Percentiles rank a stretch among this genome's conserved stretches.
These are phyloP conservation scores for Fusarium sp. DNA, from an alignment of 2,329 filamentous ascomycete species.

Conservation along the genomic window DNA sequence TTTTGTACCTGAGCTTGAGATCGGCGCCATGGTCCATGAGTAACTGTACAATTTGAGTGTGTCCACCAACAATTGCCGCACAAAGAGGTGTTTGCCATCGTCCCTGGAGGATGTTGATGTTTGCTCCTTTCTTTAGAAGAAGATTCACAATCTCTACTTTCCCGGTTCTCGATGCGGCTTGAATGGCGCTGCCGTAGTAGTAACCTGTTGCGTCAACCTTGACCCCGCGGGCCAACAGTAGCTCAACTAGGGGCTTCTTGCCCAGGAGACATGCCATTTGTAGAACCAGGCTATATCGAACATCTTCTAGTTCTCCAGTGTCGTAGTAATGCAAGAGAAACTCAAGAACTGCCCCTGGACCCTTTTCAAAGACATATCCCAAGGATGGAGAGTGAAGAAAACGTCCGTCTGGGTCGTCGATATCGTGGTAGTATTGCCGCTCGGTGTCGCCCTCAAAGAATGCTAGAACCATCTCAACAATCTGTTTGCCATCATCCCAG, in stretches of 20 bases:
- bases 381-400: conserved; percentile 5
- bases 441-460: background rate
- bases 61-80: conserved; percentile 1
- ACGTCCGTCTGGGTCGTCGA: background rate
- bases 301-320: background rate
- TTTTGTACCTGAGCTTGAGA: background rate
- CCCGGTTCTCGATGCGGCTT: conserved; percentile 25
- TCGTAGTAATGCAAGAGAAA: background rate
- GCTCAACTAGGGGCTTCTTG: background rate
- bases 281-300: conserved; percentile 7
- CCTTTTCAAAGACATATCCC: conserved; percentile 17
- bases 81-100: conserved; percentile 17
- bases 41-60: background rate
- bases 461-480: background rate
- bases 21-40: conserved; percentile 16
- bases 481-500: background rate
- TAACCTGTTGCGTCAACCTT: conserved; percentile 14
- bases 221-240: conserved; percentile 20
- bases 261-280: conserved; percentile 17
- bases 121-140: conserved; percentile 4
- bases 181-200: conserved; percentile 26
- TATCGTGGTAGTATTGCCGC: background rate
- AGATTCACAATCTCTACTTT: background rate
- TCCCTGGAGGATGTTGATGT: conserved; percentile 18
- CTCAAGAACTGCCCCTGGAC: conserved; percentile 5